phyloP scores from a whole-genome alignment of 768 basidiomycete genomes.

The Gelatoporia subvermispora region DNA sequence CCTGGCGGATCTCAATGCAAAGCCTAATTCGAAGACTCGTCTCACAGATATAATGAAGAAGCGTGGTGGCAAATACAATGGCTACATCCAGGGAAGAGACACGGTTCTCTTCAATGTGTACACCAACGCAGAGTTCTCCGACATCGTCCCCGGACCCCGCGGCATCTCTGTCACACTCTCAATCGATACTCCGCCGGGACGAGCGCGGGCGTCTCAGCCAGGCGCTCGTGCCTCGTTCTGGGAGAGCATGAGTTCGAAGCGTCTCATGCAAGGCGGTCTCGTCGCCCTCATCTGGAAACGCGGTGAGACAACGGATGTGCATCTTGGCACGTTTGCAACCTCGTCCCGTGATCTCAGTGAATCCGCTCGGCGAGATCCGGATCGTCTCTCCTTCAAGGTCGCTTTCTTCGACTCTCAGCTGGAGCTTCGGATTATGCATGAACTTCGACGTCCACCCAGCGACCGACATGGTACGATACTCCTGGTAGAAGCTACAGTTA shows the following conservation, averaged over 20 bases:
- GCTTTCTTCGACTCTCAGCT: constrained; percentile 61
- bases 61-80: constrained; percentile 54
- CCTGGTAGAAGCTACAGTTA: constrained; percentile 57
- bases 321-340: constrained; percentile 51
- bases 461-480: constrained; percentile 23
- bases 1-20: constrained; percentile 35
- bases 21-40: constrained; percentile 28
- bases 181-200: constrained; percentile 52
- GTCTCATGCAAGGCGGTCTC: constrained; percentile 57
- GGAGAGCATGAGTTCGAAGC: constrained; percentile 55
- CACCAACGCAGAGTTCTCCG: constrained; percentile 44
- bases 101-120: constrained; percentile 60
- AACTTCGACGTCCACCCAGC: constrained; percentile 14
- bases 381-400: constrained; percentile 42
- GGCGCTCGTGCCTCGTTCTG: constrained; percentile 48
- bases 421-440: constrained; percentile 42
- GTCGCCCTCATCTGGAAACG: constrained; percentile 54
- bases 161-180: constrained; percentile 45
- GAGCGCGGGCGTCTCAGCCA: constrained; percentile 37
- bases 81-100: constrained; percentile 33
- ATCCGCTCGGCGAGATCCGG: constrained; percentile 29
- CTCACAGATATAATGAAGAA: constrained; percentile 44
- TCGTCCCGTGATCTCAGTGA: constrained; percentile 40
- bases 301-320: constrained; percentile 25
- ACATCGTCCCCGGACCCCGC: constrained; percentile 44